phyloP scores from a whole-genome alignment of 176 grass and related monocot genomes.

The Oryza glumipatula region DNA sequence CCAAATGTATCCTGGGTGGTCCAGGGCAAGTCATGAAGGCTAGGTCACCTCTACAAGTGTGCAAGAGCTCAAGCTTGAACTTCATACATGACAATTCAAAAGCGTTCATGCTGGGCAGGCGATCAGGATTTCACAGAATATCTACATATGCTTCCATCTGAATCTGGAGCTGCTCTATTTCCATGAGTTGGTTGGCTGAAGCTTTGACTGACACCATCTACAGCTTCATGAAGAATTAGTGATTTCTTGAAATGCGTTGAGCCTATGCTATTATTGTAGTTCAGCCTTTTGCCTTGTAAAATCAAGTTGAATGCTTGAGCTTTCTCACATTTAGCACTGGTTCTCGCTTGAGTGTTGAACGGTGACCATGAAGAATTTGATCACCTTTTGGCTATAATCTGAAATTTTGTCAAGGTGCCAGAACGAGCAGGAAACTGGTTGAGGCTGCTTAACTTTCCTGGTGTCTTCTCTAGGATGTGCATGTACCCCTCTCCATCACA shows the following conservation, averaged over 20 bases:
- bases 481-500: background rate
- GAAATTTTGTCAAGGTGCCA: background rate
- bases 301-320: slow-evolving; percentile 1
- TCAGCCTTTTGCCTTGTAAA: slow-evolving; percentile 29
- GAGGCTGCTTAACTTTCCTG: no score
- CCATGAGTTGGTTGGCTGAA: background rate
- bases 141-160: slow-evolving; percentile 41
- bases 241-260: slow-evolving; percentile 29
- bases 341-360: slow-evolving; percentile 15
- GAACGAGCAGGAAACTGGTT: background rate
- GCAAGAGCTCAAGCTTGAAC: slow-evolving; percentile 38
- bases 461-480: no score
- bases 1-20: slow-evolving; percentile 44
- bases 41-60: slow-evolving; percentile 50
- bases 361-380: slow-evolving; percentile 7
- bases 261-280: slow-evolving; percentile 11
- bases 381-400: slow-evolving; percentile 17
- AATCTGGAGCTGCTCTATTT: slow-evolving; percentile 32
- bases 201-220: background rate
- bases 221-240: slow-evolving; percentile 18
- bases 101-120: slow-evolving; percentile 32
- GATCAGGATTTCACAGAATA: slow-evolving; percentile 37
- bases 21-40: slow-evolving; percentile 39
- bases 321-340: background rate
- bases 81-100: slow-evolving; percentile 46